These are phyloP conservation scores for Miscanthus lutarioriparius DNA, from an alignment of 176 grass and related monocot genomes.

Conservation along the genomic window DNA sequence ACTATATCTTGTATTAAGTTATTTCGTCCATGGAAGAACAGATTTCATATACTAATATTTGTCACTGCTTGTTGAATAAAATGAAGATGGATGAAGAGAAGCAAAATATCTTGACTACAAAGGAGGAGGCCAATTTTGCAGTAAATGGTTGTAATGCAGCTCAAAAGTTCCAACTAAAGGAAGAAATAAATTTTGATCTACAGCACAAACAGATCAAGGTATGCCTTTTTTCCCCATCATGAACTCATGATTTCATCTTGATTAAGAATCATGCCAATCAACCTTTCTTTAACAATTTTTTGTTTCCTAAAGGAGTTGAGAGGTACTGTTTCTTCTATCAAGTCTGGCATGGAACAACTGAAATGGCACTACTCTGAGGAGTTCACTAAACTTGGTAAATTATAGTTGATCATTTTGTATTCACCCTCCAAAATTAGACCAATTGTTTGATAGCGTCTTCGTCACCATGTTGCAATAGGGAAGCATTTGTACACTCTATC, in stretches of 20 bases:
- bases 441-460: background rate
- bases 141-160: conserved; percentile 36
- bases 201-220: conserved; percentile 75
- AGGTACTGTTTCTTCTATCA: conserved; percentile 58
- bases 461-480: conserved; percentile 43
- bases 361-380: conserved; percentile 59
- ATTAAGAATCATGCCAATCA: conserved; percentile 21
- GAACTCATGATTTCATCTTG: conserved; percentile 26
- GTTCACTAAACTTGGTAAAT: conserved; percentile 74
- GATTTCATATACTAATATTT: conserved; percentile 32
- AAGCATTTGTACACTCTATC: conserved; percentile 62
- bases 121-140: conserved; percentile 16
- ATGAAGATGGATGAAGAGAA: conserved; percentile 40
- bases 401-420: background rate
- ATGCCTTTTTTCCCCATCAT: conserved; percentile 18
- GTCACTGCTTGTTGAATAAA: conserved; percentile 1
- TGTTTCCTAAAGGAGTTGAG: conserved; percentile 69
- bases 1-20: background rate
- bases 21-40: background rate
- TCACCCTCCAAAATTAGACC: background rate
- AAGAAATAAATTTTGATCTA: conserved; percentile 45
- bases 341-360: conserved; percentile 70
- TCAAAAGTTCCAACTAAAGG: conserved; percentile 41
- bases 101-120: conserved; percentile 24
- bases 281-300: conserved; percentile 36